Evolutionary conservation across 2,329 filamentous ascomycete species (phyloP).

Genomic region (Cucurbitaria berberidis): DNA sequence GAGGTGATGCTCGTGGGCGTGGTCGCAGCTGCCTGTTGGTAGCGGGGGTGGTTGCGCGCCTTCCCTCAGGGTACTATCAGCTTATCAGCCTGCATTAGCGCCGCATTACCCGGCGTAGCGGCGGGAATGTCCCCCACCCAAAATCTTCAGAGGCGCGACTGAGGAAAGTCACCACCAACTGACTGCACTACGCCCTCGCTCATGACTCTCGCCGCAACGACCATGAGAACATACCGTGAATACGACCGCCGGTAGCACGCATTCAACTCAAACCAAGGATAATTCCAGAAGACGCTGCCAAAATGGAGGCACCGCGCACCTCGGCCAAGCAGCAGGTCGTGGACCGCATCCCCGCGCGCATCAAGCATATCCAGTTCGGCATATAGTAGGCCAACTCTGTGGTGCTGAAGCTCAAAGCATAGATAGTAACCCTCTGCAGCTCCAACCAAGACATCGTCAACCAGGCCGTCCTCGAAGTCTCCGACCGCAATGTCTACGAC

Average conservation of each 20-base stretch:
- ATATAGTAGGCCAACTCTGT: constrained; percentile 67
- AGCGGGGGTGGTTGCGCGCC: constrained; percentile 14
- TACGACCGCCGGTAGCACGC: constrained; percentile 25
- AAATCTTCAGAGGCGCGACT: constrained; percentile 27
- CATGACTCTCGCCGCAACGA: constrained; percentile 33
- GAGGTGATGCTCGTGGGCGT: constrained; percentile 6
- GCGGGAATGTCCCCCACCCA: constrained; percentile 28
- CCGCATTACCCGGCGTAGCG: constrained; percentile 8
- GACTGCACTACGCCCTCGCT: constrained; percentile 8
- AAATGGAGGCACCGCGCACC: constrained; percentile 31
- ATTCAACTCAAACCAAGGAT: not conserved
- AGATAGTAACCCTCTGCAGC: constrained; percentile 53
- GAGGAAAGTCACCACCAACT: constrained; percentile 10
- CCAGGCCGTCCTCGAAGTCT: constrained; percentile 92
- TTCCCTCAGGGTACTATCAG: constrained; percentile 26
- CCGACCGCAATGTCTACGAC: constrained; percentile 93
- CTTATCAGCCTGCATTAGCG: constrained; percentile 27
- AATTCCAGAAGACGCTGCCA: not conserved
- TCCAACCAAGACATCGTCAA: constrained; percentile 94
- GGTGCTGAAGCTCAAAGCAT: not conserved
- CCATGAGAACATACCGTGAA: constrained; percentile 18
- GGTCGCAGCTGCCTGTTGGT: constrained; percentile 23
- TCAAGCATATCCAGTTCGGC: constrained; percentile 92
- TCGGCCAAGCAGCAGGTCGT: constrained; percentile 83
- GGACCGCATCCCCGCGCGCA: constrained; percentile 86